Evolutionary conservation across 116 monocot genomes (phyloP).

Genomic region (Iris pallida): DNA sequence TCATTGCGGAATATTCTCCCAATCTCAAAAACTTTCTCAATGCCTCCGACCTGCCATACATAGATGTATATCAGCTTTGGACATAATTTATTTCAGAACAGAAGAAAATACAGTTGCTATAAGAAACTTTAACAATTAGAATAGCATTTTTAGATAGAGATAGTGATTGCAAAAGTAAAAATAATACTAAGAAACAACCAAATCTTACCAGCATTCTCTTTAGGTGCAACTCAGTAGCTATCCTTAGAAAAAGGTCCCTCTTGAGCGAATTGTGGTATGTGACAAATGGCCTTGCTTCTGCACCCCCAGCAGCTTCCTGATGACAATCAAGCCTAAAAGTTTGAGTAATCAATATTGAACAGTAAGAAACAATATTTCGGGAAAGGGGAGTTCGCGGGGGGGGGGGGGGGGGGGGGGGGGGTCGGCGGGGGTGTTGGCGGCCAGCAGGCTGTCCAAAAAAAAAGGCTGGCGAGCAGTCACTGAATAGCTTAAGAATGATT

Average conservation of each 20-base stretch:
- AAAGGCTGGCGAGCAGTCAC: too few relatives aligned
- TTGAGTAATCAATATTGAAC: constrained; percentile 4
- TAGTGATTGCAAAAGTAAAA: background rate
- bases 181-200: background rate
- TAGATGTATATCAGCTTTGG: constrained; percentile 1
- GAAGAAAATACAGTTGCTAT: background rate
- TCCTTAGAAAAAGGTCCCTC: constrained; percentile 88
- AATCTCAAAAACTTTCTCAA: constrained; percentile 94
- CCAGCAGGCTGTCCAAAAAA: too few relatives aligned
- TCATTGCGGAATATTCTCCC: constrained; percentile 99
- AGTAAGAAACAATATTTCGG: background rate
- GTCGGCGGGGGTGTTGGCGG: too few relatives aligned
- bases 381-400: too few relatives aligned
- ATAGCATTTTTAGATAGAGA: background rate
- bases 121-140: background rate
- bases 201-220: constrained; percentile 84
- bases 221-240: constrained; percentile 92
- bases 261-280: constrained; percentile 97
- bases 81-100: background rate
- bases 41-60: constrained; percentile 71
- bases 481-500: too few relatives aligned
- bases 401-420: too few relatives aligned
- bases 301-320: constrained; percentile 95
- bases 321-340: constrained; percentile 9
- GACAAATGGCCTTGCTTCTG: constrained; percentile 94